phyloP scores from a whole-genome alignment of 2,329 filamentous ascomycete genomes.

The Hirsutella minnesotensis region DNA sequence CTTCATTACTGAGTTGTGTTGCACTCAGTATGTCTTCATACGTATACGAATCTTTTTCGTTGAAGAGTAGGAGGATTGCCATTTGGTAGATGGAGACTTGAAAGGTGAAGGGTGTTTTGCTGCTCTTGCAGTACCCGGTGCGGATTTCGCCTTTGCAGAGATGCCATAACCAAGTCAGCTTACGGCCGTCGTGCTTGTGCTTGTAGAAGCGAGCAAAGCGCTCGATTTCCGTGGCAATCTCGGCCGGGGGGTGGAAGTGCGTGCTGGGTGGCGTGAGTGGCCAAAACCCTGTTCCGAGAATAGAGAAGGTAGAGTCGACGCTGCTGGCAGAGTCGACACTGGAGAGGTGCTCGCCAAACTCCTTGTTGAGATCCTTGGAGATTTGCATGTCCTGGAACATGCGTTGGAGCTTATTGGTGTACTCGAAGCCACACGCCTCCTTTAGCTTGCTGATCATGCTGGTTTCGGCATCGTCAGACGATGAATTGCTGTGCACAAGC shows the following conservation, averaged over 20 bases:
- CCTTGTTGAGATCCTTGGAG: constrained; percentile 88
- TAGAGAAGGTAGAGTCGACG: constrained; percentile 78
- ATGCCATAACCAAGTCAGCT: constrained; percentile 97
- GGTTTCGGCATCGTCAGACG: constrained; percentile 92
- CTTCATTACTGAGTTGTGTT: constrained; percentile 69
- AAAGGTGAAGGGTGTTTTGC: constrained; percentile 90
- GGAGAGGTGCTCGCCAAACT: constrained; percentile 69
- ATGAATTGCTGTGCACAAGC: constrained; percentile 87
- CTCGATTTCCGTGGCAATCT: constrained; percentile 79
- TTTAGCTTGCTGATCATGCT: constrained; percentile 99
- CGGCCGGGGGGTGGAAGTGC: constrained; percentile 74
- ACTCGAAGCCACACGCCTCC: constrained; percentile 96
- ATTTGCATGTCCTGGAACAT: constrained; percentile 99
- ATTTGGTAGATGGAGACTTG: constrained; percentile 97
- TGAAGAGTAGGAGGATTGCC: constrained; percentile 90
- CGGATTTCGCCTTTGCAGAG: constrained; percentile 95
- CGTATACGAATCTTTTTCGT: constrained; percentile 72
- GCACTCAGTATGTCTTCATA: constrained; percentile 81
- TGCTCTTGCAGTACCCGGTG: constrained; percentile 79
- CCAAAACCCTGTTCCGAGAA: constrained; percentile 96
- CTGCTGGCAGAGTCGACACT: constrained; percentile 47
- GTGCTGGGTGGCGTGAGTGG: constrained; percentile 79
- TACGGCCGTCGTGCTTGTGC: constrained; percentile 91
- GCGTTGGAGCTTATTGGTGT: constrained; percentile 97
- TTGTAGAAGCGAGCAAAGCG: constrained; percentile 87